phyloP scores from a whole-genome alignment of 176 grass and related monocot genomes.

The Bonia amplexicaulis region DNA sequence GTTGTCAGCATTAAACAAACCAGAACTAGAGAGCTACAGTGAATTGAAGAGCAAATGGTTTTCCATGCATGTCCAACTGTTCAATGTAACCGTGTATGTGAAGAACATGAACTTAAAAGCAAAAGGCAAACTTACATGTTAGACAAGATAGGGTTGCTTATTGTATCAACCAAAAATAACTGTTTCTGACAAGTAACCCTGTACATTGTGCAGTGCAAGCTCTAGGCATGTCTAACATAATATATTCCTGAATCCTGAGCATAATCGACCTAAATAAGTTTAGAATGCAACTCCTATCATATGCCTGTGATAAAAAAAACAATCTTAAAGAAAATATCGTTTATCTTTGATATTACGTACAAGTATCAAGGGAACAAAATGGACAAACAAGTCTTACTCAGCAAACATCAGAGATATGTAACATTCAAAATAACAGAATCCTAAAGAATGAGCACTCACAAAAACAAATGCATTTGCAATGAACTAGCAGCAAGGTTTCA shows the following conservation, averaged over 20 bases:
- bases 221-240: neutral
- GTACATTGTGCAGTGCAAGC: neutral
- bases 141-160: neutral
- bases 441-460: neutral
- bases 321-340: neutral
- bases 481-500: neutral
- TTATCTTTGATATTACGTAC: neutral
- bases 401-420: neutral
- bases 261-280: neutral
- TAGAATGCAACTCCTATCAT: neutral
- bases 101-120: neutral
- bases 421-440: neutral
- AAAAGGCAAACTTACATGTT: neutral
- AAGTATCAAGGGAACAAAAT: conserved; percentile 1
- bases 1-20: neutral
- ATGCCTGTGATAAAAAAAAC: neutral
- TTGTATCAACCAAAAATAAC: neutral
- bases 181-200: neutral
- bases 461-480: neutral
- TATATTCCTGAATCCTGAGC: neutral
- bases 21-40: neutral
- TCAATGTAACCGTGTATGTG: neutral
- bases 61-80: neutral
- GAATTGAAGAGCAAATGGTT: neutral
- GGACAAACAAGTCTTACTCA: neutral